Base-by-base conservation (phyloP, 2,329 filamentous ascomycete genomes). In the Claviceps purpurea region DNA sequence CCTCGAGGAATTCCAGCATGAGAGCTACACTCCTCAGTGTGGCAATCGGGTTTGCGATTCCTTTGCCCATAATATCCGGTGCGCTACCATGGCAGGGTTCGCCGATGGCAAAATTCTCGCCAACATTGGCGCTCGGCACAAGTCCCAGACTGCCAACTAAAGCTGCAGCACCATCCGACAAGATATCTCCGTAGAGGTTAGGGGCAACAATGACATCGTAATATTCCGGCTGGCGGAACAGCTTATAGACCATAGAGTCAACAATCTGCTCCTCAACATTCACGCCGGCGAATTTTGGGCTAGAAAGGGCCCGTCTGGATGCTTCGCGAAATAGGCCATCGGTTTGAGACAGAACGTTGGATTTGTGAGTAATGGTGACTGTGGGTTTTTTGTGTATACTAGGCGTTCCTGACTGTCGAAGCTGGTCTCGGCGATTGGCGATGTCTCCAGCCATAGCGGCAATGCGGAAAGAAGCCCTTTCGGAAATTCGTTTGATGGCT, bases 181-280 rank as follows among this genome's bases (percentile, higher is more conserved):
- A 77, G 60, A 98, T 93, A 70, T 98, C 93, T 59, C 93, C 93
- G 72, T 98, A 97, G 56, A 98, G 79, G 73, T 97, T 97, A 50
- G 91, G 93, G 8, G 91, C 93, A 47, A 98, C 93, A 61, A 98
- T 95, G 59, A 97, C 91, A 68, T 98, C 93, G 81, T 97, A 98
- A 64, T 85, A 85, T 64, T 85, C 79, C 44, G 93, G 93, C 71
- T 97, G 89, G 56, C 91, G 88, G 82, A 97, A 97, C 53, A 98
- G 85, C 77, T 97, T 97, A 81, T 97, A 97, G 54, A 97, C 89
- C 93, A 98, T 98, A 56, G 85, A 91, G 72, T 98, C 93, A 57
- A 98, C 91, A 61, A 98, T 98, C 74, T 98, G 93, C 77, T 97
- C 93, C 71, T 97, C 93, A 51, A 96, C 76, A 43, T 72, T 71